Base-by-base conservation (phyloP, 768 basidiomycete species). In the Coprinellus micaceus region DNA sequence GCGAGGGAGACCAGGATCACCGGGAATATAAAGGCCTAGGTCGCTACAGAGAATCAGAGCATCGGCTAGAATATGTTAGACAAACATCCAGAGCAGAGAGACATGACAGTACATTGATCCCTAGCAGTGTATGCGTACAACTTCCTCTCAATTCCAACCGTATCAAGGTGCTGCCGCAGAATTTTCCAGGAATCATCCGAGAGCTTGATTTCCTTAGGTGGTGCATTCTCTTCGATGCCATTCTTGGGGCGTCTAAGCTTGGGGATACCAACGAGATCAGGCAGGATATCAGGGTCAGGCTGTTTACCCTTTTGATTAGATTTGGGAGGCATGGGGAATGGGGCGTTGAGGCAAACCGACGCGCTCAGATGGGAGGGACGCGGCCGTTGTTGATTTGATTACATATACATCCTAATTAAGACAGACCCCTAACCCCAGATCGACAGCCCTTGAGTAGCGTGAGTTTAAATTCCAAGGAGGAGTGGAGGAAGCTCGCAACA, bases 401-500 rank as follows among this genome's bases (percentile, higher is more conserved):
- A 25, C 4, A 47, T 21, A 7, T 6, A 47, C 9, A 13, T 22
- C 25, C 41, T n/a, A 22, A 22, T 15, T 52, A 1, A 17, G 33
- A n/a, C 29, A 58, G 26, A 24, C 22, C 13, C 55, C 33, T 24
- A 54, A 57, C n/a, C 44, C 48, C 19, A 54, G 52, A 37, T 33
- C 57, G 19, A 41, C 37, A 9, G 12, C n/a, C 25, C 25, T 47
- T 47, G 29, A 49, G n/a, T 4, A 13, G 48, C 48, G 29, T 33
- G 48, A 49, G 48, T 49, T 49, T 49, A 33, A 29, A 49, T 26
- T 49, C 49, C 49, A n/a, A n/a, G n/a, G n/a, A n/a, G 40, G 40
- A 43, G n/a, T 57, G 56, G 56, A 51, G 74, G 40, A 82, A 83
- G 65, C 56, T 87, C 10, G 68, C 76, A 24, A 65, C 76, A 37